These are phyloP conservation scores for Cicer judaicum DNA, from an alignment of 306 rosid species.

Conservation along the genomic window DNA sequence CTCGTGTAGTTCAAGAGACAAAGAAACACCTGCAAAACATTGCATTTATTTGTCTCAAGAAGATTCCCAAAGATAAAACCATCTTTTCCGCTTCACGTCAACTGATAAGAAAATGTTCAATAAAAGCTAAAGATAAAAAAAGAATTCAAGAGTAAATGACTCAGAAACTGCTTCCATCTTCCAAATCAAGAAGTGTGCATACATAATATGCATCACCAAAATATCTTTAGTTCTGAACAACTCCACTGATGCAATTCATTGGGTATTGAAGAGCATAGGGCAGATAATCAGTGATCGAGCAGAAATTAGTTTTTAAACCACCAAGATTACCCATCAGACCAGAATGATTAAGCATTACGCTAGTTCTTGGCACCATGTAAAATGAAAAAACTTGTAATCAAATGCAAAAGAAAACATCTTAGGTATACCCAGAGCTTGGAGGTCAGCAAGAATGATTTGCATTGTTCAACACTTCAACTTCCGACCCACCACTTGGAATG, in stretches of 20 bases:
- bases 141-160: slow-evolving; percentile 14
- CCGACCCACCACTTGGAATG: neutral
- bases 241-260: slow-evolving; percentile 16
- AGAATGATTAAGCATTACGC: slow-evolving; percentile 20
- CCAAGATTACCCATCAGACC: slow-evolving; percentile 22
- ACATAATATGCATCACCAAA: slow-evolving; percentile 7
- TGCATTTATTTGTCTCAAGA: neutral
- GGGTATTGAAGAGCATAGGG: slow-evolving; percentile 15
- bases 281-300: slow-evolving; percentile 19
- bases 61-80: slow-evolving; percentile 21
- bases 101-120: slow-evolving; percentile 34
- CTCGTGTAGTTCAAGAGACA: neutral
- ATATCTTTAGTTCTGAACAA: slow-evolving; percentile 1
- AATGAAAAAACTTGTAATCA: slow-evolving; percentile 15
- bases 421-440: slow-evolving; percentile 19
- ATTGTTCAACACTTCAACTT: slow-evolving; percentile 18
- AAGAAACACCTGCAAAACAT: slow-evolving; percentile 20
- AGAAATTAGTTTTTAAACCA: slow-evolving; percentile 20
- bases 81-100: slow-evolving; percentile 18
- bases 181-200: slow-evolving; percentile 18
- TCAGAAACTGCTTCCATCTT: neutral
- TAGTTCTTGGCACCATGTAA: slow-evolving; percentile 28
- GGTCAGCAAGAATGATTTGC: slow-evolving; percentile 15
- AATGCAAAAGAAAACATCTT: slow-evolving; percentile 14
- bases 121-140: slow-evolving; percentile 7